A percentile compares a stretch with the other conserved stretches of the same genome.
Evolutionary conservation across 345 rosid genomes (phyloP).

Genomic region (Dovyalis caffra): DNA sequence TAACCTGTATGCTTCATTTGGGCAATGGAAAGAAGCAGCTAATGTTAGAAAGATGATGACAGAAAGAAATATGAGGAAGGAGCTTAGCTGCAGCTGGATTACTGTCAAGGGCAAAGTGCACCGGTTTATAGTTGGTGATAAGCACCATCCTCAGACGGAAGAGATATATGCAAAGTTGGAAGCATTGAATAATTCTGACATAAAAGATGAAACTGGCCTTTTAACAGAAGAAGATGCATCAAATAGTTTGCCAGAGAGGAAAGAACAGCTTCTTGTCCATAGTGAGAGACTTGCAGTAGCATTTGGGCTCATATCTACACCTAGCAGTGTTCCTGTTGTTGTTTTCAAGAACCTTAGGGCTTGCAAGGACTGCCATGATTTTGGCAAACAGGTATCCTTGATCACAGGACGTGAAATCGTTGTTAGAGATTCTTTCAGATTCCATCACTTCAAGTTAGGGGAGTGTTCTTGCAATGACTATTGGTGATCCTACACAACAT

Average conservation of each 20-base stretch:
- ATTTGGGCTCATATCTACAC: conserved; percentile 55
- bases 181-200: conserved; percentile 35
- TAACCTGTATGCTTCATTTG: conserved; percentile 50
- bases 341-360: conserved; percentile 78
- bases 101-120: conserved; percentile 56
- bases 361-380: conserved; percentile 70
- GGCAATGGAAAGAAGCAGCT: conserved; percentile 73
- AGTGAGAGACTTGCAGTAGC: conserved; percentile 82
- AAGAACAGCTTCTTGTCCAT: conserved; percentile 59
- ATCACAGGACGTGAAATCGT: conserved; percentile 50
- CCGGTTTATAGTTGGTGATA: conserved; percentile 68
- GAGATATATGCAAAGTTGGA: conserved; percentile 57
- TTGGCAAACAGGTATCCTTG: conserved; percentile 58
- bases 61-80: conserved; percentile 58
- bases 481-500: conserved; percentile 42
- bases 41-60: conserved; percentile 57
- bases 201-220: conserved; percentile 18
- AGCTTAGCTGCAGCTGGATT: conserved; percentile 77
- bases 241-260: conserved; percentile 46
- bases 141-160: conserved; percentile 57
- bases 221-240: conserved; percentile 40
- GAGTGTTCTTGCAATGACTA: conserved; percentile 75
- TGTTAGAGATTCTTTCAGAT: conserved; percentile 62
- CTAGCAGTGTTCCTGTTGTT: conserved; percentile 42
- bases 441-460: conserved; percentile 66